Base-by-base conservation (phyloP, 306 rosid genomes). In the Corylus americana region DNA sequence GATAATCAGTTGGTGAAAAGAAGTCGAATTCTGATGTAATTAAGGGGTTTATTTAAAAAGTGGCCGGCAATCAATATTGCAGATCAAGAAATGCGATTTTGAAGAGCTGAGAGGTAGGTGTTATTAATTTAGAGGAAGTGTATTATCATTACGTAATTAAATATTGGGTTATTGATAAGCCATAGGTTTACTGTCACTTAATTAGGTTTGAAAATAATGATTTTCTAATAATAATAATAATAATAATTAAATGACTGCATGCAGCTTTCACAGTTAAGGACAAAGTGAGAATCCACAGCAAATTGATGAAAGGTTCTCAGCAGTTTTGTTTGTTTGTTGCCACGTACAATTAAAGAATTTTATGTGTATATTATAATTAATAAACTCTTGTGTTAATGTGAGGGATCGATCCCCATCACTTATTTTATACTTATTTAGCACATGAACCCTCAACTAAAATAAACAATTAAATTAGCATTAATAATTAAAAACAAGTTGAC, bases 221-320 rank as follows among this genome's bases (percentile, higher is more conserved):
- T 57, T 27, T 42, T 22, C 42, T 71, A 31, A 55, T 67, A 72
- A 55, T 67, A 72, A 22, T 22, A 22, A 22, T 22, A 22, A 22
- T 22, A 22, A 29, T 55, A 29, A 42, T 73, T 2, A 62, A 73
- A 73, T 17, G 47, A 37, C 12, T 64, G 55, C 5, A 58, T 4
- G 55, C 10, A 59, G 12, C 67, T 51, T 51, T 71, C 67, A 4
- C 55, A 16, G 72, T 58, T 51, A 22, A 63, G 45, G 75, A 79
- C 79, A 55, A 67, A 10, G 35, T 1, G 27, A 18, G 10, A n/a
- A 27, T 18, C 42, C 55, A 25, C 5, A 45, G 58, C 69, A 50
- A 70, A 35, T 2, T 37, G 27, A 27, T 45, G 29, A 13, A 39
- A 45, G 39, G 20, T n/a, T 57, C 25, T 71, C 49, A 70, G 18